Percentiles rank a stretch among this genome's conserved stretches.
These are phyloP conservation scores for Acanthamoeba royreba DNA, from an alignment of 208 protist species.

Conservation along the genomic window DNA sequence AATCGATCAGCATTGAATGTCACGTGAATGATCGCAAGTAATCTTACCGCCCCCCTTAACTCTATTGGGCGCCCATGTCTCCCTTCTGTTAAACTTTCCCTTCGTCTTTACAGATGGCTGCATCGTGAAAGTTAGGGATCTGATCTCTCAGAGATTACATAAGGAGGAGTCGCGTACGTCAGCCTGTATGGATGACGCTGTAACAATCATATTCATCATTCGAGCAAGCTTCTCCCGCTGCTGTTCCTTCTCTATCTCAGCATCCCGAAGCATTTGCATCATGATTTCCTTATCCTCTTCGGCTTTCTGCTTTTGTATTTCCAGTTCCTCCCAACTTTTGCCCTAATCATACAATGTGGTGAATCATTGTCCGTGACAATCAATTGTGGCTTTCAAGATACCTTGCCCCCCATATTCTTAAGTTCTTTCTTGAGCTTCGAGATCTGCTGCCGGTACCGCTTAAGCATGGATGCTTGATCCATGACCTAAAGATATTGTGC, in stretches of 20 bases:
- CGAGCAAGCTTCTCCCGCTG: constrained; percentile 39
- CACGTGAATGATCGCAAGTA: too few species aligned
- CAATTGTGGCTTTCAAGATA: too few species aligned
- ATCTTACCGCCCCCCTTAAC: background rate
- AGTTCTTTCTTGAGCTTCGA: constrained; percentile 43
- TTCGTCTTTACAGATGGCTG: background rate
- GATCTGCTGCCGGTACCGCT: constrained; percentile 57
- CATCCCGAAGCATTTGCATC: constrained; percentile 6
- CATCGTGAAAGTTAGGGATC: too few species aligned
- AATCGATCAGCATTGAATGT: too few species aligned
- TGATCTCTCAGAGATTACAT: too few species aligned
- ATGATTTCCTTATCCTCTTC: constrained; percentile 42
- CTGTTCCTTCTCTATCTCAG: constrained; percentile 8
- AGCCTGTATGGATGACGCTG: background rate
- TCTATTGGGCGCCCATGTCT: constrained; percentile 32
- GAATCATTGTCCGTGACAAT: too few species aligned
- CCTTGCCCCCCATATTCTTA: constrained; percentile 6
- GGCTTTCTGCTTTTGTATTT: background rate
- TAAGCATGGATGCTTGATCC: constrained; percentile 53
- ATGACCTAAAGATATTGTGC: too few species aligned
- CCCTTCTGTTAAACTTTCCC: background rate
- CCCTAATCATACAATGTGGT: too few species aligned
- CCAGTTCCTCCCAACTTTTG: background rate
- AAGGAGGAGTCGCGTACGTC: too few species aligned
- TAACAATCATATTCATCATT: constrained; percentile 24